Percentiles rank a stretch among this genome's conserved stretches.
Conservation (phyloP, 805 yeast species). For the Candida maesae region DNA sequence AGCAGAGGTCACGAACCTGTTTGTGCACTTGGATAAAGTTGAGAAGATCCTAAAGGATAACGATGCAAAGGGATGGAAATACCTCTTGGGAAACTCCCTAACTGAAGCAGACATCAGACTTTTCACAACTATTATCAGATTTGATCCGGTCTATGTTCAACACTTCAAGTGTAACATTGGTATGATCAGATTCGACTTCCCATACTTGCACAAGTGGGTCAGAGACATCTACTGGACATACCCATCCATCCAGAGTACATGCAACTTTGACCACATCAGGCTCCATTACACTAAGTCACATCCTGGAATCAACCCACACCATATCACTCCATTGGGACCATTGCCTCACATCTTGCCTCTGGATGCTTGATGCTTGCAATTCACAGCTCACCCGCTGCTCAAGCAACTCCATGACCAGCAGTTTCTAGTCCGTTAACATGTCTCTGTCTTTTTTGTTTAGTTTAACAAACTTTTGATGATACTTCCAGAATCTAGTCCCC, state of each 20-base stretch:
- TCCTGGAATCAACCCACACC: conserved; percentile 70
- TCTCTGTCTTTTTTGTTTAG: not conserved
- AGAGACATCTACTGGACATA: conserved; percentile 77
- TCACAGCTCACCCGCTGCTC: not conserved
- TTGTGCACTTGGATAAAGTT: conserved; percentile 63
- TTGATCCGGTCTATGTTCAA: conserved; percentile 91
- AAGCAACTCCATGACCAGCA: too few species aligned
- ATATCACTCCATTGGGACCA: conserved; percentile 89
- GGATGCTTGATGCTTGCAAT: conserved; percentile 3
- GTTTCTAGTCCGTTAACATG: not conserved
- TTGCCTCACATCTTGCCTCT: conserved; percentile 62
- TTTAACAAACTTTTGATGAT: not conserved
- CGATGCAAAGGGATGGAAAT: conserved; percentile 29
- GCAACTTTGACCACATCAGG: conserved; percentile 87
- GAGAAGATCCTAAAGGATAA: conserved; percentile 54
- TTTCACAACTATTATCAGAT: conserved; percentile 82
- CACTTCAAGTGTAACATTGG: conserved; percentile 91
- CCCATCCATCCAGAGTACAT: conserved; percentile 71
- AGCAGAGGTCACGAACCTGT: conserved; percentile 56
- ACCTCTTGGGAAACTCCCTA: conserved; percentile 56
- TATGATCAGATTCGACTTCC: conserved; percentile 76
- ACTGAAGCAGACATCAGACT: conserved; percentile 92
- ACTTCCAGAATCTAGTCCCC: too few species aligned
- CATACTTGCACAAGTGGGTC: conserved; percentile 75
- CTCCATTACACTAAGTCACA: conserved; percentile 88